phyloP scores from a whole-genome alignment of 2,329 filamentous ascomycete species.

The Colletotrichum shisoi region DNA sequence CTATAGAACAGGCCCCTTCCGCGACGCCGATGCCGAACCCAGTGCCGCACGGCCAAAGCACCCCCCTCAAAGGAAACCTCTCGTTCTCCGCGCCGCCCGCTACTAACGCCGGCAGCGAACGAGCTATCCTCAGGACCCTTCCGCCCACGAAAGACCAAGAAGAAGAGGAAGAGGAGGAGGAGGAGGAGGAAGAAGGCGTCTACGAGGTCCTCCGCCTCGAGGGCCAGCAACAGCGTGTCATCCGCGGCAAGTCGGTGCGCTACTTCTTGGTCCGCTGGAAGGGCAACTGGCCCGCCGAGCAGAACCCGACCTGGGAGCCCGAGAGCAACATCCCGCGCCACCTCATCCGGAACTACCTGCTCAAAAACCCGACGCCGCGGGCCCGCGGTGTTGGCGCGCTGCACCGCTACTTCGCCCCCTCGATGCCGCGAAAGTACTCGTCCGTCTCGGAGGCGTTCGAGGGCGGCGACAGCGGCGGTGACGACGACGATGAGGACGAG shows the following conservation, averaged over 20 bases:
- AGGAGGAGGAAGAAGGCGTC: slow-evolving; percentile 38
- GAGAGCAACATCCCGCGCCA: slow-evolving; percentile 57
- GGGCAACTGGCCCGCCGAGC: slow-evolving; percentile 63
- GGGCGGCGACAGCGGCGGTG: slow-evolving; percentile 39
- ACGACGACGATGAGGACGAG: slow-evolving; percentile 39
- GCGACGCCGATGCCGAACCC: not conserved
- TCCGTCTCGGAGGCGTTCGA: slow-evolving; percentile 49
- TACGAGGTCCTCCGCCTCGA: slow-evolving; percentile 59
- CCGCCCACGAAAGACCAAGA: slow-evolving; percentile 33
- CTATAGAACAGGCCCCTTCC: slow-evolving; percentile 1
- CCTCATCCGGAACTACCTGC: slow-evolving; percentile 54
- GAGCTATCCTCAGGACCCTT: slow-evolving; percentile 8
- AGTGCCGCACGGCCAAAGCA: not conserved
- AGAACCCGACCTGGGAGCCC: slow-evolving; percentile 68
- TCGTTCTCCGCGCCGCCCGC: slow-evolving; percentile 4
- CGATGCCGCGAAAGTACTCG: slow-evolving; percentile 45
- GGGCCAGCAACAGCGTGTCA: slow-evolving; percentile 51
- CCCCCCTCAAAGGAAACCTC: not conserved
- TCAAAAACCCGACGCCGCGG: slow-evolving; percentile 41
- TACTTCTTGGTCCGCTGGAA: slow-evolving; percentile 65
- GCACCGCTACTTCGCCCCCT: slow-evolving; percentile 17
- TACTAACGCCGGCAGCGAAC: slow-evolving; percentile 3
- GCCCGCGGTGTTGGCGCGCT: slow-evolving; percentile 37
- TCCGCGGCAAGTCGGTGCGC: slow-evolving; percentile 50
- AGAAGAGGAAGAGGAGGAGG: too few relatives aligned